Conservation (phyloP, 768 basidiomycete species). For the Hypholoma fasciculare region DNA sequence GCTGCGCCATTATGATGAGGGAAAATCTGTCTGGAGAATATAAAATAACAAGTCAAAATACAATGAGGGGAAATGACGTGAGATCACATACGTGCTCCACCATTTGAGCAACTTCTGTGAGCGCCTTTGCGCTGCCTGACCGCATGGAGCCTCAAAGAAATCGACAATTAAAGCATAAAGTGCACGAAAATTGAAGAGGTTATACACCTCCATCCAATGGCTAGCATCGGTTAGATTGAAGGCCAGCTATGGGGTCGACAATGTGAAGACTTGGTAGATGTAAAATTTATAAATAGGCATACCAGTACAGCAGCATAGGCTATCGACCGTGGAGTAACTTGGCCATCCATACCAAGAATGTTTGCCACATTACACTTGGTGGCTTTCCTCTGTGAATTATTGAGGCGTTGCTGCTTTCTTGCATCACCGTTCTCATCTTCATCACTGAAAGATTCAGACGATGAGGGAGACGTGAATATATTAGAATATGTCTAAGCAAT, state of each 20-base stretch:
- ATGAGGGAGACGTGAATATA: slow-evolving; percentile 15
- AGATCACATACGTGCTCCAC: neutral
- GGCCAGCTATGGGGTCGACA: neutral
- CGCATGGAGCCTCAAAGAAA: neutral
- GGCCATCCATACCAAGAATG: slow-evolving; percentile 14
- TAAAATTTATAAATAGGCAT: neutral
- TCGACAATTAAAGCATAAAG: neutral
- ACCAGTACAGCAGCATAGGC: slow-evolving; percentile 28
- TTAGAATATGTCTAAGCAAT: slow-evolving; percentile 10
- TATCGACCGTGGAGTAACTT: slow-evolving; percentile 22
- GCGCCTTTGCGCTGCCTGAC: neutral
- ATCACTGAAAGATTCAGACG: slow-evolving; percentile 11
- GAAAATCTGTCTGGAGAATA: neutral
- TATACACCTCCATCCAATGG: neutral
- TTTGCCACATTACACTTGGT: slow-evolving; percentile 14
- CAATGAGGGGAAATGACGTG: neutral
- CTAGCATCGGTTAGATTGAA: neutral
- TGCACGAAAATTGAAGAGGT: neutral
- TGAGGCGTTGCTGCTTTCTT: slow-evolving; percentile 2
- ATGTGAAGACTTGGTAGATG: neutral
- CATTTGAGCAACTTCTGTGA: neutral
- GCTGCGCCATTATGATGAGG: neutral
- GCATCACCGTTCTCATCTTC: slow-evolving; percentile 11
- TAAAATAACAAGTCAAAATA: neutral
- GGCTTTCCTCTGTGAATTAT: slow-evolving; percentile 5